phyloP scores from a whole-genome alignment of 1,139 yeast genomes.

The Suhomyces anneliseae region DNA sequence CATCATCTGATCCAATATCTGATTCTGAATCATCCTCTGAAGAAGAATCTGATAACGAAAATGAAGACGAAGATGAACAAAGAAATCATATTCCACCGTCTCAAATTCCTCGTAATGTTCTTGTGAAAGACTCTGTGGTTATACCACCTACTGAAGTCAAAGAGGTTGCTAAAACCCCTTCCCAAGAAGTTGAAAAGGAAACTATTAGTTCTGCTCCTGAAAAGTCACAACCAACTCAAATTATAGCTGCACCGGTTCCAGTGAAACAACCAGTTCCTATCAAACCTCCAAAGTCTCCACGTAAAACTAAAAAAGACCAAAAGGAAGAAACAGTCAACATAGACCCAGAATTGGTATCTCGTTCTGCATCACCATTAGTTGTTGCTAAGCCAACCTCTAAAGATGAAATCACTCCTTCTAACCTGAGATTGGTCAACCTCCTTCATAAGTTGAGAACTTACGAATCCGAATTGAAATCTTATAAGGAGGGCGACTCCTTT shows the following conservation, averaged over 20 bases:
- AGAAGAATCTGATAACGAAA: neutral
- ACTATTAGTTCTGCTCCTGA: no score
- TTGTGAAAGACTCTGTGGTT: no score
- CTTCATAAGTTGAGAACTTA: neutral
- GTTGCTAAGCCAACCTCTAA: neutral
- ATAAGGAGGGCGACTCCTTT: neutral
- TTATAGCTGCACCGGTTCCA: neutral
- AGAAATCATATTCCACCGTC: no score
- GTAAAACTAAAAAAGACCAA: neutral
- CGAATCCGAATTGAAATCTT: slow-evolving; percentile 1
- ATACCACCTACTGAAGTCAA: no score
- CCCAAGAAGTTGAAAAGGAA: neutral
- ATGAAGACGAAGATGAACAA: neutral
- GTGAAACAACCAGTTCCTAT: neutral
- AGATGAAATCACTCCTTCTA: neutral
- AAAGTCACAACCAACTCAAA: neutral
- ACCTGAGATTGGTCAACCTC: slow-evolving; percentile 1
- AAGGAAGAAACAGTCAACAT: neutral
- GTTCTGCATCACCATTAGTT: neutral
- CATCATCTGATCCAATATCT: neutral
- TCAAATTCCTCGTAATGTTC: no score
- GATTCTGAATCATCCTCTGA: neutral
- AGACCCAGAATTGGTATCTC: neutral
- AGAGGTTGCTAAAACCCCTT: no score
- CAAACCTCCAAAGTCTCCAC: neutral